phyloP scores from a whole-genome alignment of 495 filamentous ascomycete genomes.

The Xylaria bambusicola region DNA sequence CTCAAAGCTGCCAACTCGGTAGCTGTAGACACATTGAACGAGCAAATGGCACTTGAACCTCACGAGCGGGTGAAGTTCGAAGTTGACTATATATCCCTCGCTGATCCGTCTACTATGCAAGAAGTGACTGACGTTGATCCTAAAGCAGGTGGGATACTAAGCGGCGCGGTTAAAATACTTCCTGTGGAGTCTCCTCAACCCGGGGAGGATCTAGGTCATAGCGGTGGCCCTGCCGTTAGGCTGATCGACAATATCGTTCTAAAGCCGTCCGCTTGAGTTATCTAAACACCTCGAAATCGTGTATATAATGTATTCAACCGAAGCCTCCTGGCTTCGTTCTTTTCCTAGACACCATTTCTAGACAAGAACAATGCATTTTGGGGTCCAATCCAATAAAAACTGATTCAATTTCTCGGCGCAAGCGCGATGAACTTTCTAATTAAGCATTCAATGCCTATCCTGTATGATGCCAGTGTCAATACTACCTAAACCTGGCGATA shows the following conservation, averaged over 20 bases:
- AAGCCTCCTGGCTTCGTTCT: too few species aligned
- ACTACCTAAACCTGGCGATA: too few species aligned
- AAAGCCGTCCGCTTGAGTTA: constrained; percentile 41
- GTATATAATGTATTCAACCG: background rate
- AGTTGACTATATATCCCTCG: constrained; percentile 87
- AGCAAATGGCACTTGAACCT: constrained; percentile 64
- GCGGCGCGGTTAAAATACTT: constrained; percentile 86
- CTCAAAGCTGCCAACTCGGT: constrained; percentile 65
- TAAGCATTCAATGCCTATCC: too few species aligned
- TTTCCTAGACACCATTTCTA: too few species aligned
- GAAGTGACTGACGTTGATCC: constrained; percentile 70
- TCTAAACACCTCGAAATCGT: background rate
- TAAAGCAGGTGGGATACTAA: constrained; percentile 74
- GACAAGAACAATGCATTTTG: too few species aligned
- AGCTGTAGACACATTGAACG: constrained; percentile 48
- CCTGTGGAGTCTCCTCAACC: constrained; percentile 68
- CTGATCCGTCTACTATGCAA: constrained; percentile 76
- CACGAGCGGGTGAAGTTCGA: constrained; percentile 70
- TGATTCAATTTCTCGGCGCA: too few species aligned
- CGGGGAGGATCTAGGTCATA: constrained; percentile 74
- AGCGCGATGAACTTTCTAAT: too few species aligned
- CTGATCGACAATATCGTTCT: constrained; percentile 94
- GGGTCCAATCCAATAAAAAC: too few species aligned
- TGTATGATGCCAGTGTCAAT: too few species aligned
- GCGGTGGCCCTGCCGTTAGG: constrained; percentile 67